Evolutionary conservation across 768 basidiomycete species (phyloP).

Genomic region (Mycena venus): DNA sequence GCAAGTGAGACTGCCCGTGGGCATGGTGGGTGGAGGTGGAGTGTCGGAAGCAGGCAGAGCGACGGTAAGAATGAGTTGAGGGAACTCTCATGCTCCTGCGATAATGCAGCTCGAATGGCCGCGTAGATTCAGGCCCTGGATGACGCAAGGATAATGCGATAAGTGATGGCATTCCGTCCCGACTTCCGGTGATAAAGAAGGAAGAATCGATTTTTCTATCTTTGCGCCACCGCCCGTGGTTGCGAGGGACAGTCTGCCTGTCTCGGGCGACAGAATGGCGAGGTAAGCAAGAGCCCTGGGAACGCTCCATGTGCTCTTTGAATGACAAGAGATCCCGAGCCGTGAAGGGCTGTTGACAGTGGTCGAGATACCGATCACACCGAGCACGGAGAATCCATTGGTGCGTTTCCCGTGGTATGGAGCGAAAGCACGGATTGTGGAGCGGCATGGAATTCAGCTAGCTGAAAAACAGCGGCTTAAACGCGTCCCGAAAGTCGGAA

Average conservation of each 20-base stretch:
- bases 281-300: neutral
- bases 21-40: slow-evolving; percentile 1
- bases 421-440: neutral
- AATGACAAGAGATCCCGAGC: neutral
- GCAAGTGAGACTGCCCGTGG: neutral
- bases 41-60: neutral
- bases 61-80: neutral
- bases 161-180: slow-evolving; percentile 11
- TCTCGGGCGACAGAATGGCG: no score
- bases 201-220: neutral
- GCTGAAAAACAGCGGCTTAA: neutral
- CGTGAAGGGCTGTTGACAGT: neutral
- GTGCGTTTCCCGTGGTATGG: neutral
- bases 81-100: neutral
- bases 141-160: slow-evolving; percentile 28
- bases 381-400: neutral
- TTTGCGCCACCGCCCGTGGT: neutral
- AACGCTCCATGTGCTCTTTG: neutral
- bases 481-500: neutral
- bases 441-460: neutral
- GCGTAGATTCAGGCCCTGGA: neutral
- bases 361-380: neutral
- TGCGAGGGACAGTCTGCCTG: neutral
- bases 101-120: neutral
- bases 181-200: slow-evolving; percentile 3